These are phyloP conservation scores for Phytophthora foliorum DNA, from an alignment of 352 stramenopile species.

Conservation along the genomic window DNA sequence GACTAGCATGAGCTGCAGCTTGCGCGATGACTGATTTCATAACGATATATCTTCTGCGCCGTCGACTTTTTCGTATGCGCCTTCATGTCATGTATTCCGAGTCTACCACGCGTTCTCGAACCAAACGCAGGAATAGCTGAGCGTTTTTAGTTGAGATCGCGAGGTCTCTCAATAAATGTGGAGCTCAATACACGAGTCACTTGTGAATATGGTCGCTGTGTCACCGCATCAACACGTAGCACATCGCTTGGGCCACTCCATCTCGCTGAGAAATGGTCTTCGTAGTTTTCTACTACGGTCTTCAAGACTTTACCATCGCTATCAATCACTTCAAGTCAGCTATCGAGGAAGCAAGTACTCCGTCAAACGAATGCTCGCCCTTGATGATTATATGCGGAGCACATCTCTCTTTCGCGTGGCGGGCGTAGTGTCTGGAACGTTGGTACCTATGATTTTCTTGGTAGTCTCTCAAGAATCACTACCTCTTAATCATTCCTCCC, in stretches of 20 bases:
- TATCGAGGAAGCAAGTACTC: slow-evolving; percentile 27
- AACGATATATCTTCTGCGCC: too few relatives aligned
- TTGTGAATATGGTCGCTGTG: background rate
- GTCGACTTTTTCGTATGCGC: too few relatives aligned
- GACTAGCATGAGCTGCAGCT: too few relatives aligned
- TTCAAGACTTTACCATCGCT: slow-evolving; percentile 4
- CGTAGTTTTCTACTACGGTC: background rate
- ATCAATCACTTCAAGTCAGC: slow-evolving; percentile 26
- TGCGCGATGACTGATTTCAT: too few relatives aligned
- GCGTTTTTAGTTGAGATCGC: too few relatives aligned
- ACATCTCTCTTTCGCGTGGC: slow-evolving; percentile 14
- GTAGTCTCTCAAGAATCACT: slow-evolving; percentile 25
- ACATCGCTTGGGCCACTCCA: background rate
- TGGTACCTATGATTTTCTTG: slow-evolving; percentile 16
- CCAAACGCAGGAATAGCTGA: too few relatives aligned
- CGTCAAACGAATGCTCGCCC: slow-evolving; percentile 13
- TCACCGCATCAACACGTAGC: background rate
- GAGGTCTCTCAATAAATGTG: too few relatives aligned
- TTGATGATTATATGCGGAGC: slow-evolving; percentile 21
- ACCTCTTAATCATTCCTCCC: slow-evolving; percentile 5
- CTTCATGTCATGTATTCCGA: too few relatives aligned
- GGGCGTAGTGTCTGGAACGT: slow-evolving; percentile 7
- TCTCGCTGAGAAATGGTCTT: slow-evolving; percentile 1
- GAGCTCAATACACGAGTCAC: background rate
- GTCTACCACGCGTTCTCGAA: too few relatives aligned